phyloP scores from a whole-genome alignment of 352 stramenopile genomes.

The Globisporangium okanoganense region DNA sequence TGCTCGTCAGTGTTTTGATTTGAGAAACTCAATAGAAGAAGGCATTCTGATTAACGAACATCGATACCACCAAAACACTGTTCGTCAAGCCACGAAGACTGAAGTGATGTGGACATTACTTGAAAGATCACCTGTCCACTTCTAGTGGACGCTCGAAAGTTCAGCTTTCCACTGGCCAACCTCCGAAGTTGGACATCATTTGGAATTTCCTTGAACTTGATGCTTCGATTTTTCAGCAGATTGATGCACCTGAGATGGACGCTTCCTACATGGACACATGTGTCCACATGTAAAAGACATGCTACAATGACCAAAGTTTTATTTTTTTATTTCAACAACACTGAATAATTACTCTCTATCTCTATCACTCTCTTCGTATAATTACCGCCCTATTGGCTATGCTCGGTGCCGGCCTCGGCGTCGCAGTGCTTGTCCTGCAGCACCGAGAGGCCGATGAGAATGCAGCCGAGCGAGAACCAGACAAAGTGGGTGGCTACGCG shows the following conservation, averaged over 20 bases:
- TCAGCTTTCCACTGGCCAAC: no score
- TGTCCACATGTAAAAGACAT: no score
- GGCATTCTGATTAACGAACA: background rate
- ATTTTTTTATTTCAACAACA: no score
- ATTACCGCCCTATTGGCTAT: background rate
- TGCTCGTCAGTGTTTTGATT: constrained; percentile 12
- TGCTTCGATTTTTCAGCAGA: no score
- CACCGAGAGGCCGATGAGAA: constrained; percentile 15
- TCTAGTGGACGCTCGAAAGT: background rate
- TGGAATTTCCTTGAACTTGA: no score
- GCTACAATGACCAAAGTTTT: no score
- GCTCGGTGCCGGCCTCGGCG: background rate
- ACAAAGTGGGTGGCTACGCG: constrained; percentile 9
- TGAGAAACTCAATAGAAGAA: no score
- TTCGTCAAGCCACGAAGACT: background rate
- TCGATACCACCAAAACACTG: background rate
- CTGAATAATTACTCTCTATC: no score
- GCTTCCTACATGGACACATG: background rate
- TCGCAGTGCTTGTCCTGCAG: constrained; percentile 18
- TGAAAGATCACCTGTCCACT: background rate
- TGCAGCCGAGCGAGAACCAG: constrained; percentile 17
- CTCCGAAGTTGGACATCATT: no score
- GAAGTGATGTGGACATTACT: background rate
- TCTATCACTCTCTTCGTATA: background rate
- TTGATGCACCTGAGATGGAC: background rate